These are phyloP conservation scores for Microbotryum saponariae DNA, from an alignment of 1,284 basidiomycete species.

Conservation along the genomic window DNA sequence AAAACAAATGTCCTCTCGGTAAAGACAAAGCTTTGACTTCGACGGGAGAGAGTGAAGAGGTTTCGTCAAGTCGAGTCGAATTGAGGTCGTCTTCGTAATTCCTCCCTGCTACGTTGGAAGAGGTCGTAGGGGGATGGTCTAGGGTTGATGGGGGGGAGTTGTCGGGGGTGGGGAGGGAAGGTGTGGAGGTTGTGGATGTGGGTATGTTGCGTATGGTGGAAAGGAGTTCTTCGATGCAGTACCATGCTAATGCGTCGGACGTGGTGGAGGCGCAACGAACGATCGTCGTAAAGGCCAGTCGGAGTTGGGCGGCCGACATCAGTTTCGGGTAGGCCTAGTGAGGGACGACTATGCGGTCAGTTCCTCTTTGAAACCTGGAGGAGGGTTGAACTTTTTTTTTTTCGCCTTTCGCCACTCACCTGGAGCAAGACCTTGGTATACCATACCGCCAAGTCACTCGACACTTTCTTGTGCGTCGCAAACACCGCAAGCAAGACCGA, in stretches of 20 bases:
- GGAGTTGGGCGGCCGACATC: slow-evolving; percentile 27
- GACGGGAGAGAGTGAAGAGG: slow-evolving; percentile 1
- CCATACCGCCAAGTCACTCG: slow-evolving; percentile 20
- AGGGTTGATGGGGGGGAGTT: background rate
- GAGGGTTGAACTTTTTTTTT: too few species aligned
- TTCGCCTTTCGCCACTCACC: slow-evolving; percentile 2
- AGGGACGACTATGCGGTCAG: background rate
- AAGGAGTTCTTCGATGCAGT: slow-evolving; percentile 26
- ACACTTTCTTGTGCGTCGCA: slow-evolving; percentile 13
- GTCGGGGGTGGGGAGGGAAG: background rate
- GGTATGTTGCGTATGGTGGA: slow-evolving; percentile 9
- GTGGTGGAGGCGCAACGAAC: slow-evolving; percentile 17
- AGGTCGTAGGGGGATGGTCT: background rate
- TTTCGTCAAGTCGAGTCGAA: slow-evolving; percentile 6
- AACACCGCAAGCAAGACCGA: slow-evolving; percentile 34
- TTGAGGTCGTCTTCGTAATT: too few species aligned
- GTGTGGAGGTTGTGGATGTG: background rate
- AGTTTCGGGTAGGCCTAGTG: slow-evolving; percentile 22
- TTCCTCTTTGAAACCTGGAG: background rate
- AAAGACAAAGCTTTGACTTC: slow-evolving; percentile 19
- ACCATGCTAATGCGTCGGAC: slow-evolving; percentile 29
- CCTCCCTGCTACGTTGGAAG: background rate
- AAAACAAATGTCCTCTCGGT: slow-evolving; percentile 27
- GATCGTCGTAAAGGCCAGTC: slow-evolving; percentile 31
- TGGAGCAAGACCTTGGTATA: slow-evolving; percentile 27